Evolutionary conservation across 2,329 filamentous ascomycete genomes (phyloP).

Genomic region (Xylaria sp.): DNA sequence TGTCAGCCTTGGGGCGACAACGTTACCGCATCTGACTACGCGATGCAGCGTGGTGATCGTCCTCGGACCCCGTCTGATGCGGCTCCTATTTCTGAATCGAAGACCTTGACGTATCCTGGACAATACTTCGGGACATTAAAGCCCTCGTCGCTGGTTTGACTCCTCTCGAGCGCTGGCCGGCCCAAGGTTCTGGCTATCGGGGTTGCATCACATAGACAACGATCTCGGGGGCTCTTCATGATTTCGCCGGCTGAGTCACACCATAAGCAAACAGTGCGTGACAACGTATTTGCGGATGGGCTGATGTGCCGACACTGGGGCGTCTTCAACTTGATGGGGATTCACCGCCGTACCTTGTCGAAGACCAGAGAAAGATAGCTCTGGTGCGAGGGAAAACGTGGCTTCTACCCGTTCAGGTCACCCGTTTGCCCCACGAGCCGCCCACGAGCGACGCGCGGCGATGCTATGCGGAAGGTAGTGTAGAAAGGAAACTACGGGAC

Average conservation of each 20-base stretch:
- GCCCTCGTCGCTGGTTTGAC: not conserved
- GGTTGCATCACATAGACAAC: not conserved
- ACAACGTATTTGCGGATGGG: not conserved
- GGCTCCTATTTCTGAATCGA: not conserved
- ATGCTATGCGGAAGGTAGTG: not conserved
- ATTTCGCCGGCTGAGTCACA: not conserved
- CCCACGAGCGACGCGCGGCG: not conserved
- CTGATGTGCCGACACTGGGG: not conserved
- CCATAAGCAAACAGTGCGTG: not conserved
- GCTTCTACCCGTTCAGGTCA: not conserved
- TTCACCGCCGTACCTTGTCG: no score
- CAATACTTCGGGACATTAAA: not conserved
- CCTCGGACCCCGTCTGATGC: conserved; percentile 1
- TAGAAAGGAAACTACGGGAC: no score
- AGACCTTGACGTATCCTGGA: not conserved
- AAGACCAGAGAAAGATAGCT: not conserved
- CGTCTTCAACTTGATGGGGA: not conserved
- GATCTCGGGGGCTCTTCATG: not conserved
- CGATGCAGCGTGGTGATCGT: not conserved
- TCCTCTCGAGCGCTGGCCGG: not conserved
- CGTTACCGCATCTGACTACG: not conserved
- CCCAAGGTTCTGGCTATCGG: not conserved
- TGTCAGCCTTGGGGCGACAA: conserved; percentile 22
- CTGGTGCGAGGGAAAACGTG: not conserved
- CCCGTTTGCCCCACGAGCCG: not conserved